Evolutionary conservation across 805 yeast species (phyloP), one percentile per base, ranked within the genome.

Genomic region (Metschnikowia noctiluminum): DNA sequence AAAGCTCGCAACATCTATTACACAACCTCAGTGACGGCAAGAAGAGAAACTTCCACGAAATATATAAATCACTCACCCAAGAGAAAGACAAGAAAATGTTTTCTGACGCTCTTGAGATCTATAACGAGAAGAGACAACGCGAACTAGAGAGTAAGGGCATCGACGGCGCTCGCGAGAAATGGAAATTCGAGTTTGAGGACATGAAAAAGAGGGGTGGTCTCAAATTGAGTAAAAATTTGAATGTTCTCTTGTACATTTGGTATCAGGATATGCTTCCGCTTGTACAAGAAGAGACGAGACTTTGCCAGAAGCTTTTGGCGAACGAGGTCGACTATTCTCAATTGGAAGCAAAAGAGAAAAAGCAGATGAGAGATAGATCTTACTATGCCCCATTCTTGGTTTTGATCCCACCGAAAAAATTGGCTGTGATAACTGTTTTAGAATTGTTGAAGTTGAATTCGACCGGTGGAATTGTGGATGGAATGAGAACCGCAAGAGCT

Each of bases 181-280:
- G 99, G 99, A 84, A 81, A 62, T 84, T 83, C 56, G 91, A 84
- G 54, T 85, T 80, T 57, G 95, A 89, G 58, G 82, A 79, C 45
- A 75, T 82, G 60, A 73, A 74, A 49, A 73, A 76, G 42, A 75
- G 85, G 55, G 89, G 89, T 21, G 81, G 76, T 11, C 61, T 79
- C 45, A 64, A 80, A 4, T 65, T 82, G 35, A 78, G 81, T 40
- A 79, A 81, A 49, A 77, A 81, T 11, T 70, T 91, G 36, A 90
- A 89, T 50, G 84, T 82, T 1, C 82, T 83, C 55, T 69, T 94
- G 36, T 94, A 89, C 80, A 79, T 80, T 50, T 94, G 99, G 99
- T 85, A 85, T 55, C 76, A 77, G 45, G 82, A 80, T 41, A 75
- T 91, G 78, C 65, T 82, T 30, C 94, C 96, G 0, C 69, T 82